These are phyloP conservation scores for Russula vinacea DNA, from an alignment of 768 basidiomycete species.

Conservation along the genomic window DNA sequence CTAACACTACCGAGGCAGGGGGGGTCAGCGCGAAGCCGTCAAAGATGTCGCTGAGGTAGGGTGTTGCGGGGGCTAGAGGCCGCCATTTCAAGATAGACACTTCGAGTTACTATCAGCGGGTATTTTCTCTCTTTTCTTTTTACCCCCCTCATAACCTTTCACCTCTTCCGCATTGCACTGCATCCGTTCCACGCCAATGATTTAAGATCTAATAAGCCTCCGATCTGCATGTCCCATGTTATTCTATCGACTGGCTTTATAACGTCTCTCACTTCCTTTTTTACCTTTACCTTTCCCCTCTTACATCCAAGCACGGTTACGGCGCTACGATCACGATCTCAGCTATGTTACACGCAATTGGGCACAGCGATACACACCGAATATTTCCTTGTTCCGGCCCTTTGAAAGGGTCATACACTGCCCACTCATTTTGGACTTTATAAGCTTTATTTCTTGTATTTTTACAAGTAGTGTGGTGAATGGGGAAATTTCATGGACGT, in stretches of 20 bases:
- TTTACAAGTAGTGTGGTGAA: conserved; percentile 5
- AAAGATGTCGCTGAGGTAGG: conserved; percentile 20
- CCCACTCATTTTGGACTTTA: conserved; percentile 4
- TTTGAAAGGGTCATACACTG: conserved; percentile 11
- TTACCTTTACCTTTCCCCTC: not conserved
- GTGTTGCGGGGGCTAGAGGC: not conserved
- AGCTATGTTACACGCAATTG: not conserved
- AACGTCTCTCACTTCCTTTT: not conserved
- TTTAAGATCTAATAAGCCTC: conserved; percentile 24
- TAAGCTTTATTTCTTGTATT: conserved; percentile 14
- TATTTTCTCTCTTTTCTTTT: conserved; percentile 1
- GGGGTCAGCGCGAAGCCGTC: conserved; percentile 11
- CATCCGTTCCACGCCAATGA: conserved; percentile 18
- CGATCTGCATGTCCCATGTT: conserved; percentile 24
- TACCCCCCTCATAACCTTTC: not conserved
- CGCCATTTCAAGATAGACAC: not conserved
- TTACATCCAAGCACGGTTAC: not conserved
- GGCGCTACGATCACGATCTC: not conserved
- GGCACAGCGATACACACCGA: conserved; percentile 8
- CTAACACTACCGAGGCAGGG: conserved; percentile 8
- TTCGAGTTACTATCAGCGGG: conserved; percentile 3
- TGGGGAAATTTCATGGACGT: not conserved
- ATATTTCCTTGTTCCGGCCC: conserved; percentile 13
- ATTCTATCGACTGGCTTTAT: conserved; percentile 8
- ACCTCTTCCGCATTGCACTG: not conserved